Conservation (phyloP, 345 rosid species). For the Cardiospermum halicacabum region DNA sequence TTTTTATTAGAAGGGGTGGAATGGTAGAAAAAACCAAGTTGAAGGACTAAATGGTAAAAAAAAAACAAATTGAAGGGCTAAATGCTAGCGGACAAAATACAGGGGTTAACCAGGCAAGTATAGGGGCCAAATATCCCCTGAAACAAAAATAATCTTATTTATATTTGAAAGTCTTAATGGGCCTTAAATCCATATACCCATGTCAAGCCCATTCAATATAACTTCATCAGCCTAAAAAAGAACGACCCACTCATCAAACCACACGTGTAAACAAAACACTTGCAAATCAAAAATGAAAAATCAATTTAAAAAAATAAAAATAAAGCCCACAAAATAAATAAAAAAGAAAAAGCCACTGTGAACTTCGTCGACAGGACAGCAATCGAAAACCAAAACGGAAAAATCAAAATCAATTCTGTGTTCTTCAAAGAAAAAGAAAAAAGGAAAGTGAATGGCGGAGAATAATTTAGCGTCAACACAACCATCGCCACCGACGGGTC, state of each 20-base stretch:
- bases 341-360: constrained; percentile 7
- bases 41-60: no score
- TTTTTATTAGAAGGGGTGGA: no score
- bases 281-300: no score
- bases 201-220: neutral
- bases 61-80: no score
- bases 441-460: constrained; percentile 35
- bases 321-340: no score
- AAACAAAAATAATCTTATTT: neutral
- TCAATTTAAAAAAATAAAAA: no score
- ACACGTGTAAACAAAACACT: no score
- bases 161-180: neutral
- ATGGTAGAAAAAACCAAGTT: no score
- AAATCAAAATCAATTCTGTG: neutral
- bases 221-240: neutral
- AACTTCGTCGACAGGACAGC: neutral
- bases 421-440: neutral
- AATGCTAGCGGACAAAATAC: no score
- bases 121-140: no score
- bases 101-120: no score
- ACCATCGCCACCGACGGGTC: constrained; percentile 32
- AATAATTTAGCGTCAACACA: constrained; percentile 21
- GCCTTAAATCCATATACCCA: neutral
- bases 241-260: constrained; percentile 1
- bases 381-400: neutral